These are phyloP conservation scores for Botrytis paeoniae DNA, from an alignment of 2,329 filamentous ascomycete genomes.

Conservation along the genomic window DNA sequence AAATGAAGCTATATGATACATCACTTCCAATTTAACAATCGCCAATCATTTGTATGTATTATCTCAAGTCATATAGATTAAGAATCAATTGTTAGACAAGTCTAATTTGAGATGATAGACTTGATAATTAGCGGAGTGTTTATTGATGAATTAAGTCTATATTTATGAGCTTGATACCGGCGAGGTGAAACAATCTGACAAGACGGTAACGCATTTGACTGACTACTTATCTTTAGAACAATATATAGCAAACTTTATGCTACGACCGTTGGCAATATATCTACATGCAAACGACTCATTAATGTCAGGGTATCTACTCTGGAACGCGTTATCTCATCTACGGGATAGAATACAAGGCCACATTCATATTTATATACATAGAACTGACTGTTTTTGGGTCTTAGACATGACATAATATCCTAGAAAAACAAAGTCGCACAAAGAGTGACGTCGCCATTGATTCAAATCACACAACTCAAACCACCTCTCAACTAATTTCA, in stretches of 20 bases:
- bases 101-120: neutral
- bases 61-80: neutral
- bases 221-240: neutral
- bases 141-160: rapidly evolving
- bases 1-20: no score
- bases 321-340: neutral
- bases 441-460: neutral
- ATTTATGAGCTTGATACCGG: rapidly evolving
- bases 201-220: neutral
- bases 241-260: neutral
- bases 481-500: neutral
- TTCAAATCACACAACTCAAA: neutral
- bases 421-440: neutral
- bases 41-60: neutral
- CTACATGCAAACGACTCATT: neutral
- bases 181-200: neutral
- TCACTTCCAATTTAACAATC: neutral
- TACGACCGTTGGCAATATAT: neutral
- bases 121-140: neutral
- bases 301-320: neutral
- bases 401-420: neutral
- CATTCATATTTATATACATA: neutral
- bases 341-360: neutral
- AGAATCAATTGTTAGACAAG: neutral
- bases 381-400: neutral